phyloP scores from a whole-genome alignment of 192 early-diverging fungal genomes.

The Linnemannia schmuckeri region DNA sequence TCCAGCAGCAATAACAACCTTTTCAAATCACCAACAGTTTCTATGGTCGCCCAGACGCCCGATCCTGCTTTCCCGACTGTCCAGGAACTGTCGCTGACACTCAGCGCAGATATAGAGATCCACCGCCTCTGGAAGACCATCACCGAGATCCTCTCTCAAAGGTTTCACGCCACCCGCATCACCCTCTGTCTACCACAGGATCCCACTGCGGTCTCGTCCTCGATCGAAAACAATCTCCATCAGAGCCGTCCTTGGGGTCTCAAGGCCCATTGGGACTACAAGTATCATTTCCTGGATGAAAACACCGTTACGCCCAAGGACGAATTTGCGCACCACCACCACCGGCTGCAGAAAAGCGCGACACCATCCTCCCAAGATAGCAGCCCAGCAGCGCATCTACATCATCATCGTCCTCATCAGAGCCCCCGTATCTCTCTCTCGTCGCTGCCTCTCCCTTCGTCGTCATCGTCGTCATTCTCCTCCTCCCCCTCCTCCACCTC shows the following conservation, averaged over 20 bases:
- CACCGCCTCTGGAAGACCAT: slow-evolving; percentile 46
- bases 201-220: slow-evolving; percentile 23
- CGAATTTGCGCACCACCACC: slow-evolving; percentile 47
- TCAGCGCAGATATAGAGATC: slow-evolving; percentile 50
- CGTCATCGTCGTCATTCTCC: slow-evolving; percentile 34
- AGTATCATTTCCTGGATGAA: slow-evolving; percentile 46
- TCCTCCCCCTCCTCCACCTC: slow-evolving; percentile 30
- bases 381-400: slow-evolving; percentile 11
- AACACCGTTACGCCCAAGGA: slow-evolving; percentile 54
- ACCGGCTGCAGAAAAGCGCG: slow-evolving; percentile 41
- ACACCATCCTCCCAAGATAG: slow-evolving; percentile 12
- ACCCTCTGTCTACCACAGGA: slow-evolving; percentile 42
- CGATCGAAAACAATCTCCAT: slow-evolving; percentile 31
- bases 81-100: slow-evolving; percentile 45
- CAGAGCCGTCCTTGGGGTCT: slow-evolving; percentile 35
- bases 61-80: slow-evolving; percentile 30
- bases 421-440: slow-evolving; percentile 25
- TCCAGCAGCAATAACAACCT: not conserved
- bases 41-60: slow-evolving; percentile 29
- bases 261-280: slow-evolving; percentile 43
- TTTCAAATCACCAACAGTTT: not conserved
- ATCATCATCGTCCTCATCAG: not conserved
- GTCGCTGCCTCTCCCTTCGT: slow-evolving; percentile 23
- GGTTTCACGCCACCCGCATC: slow-evolving; percentile 47
- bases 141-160: slow-evolving; percentile 50